A percentile compares a stretch with the other conserved stretches of the same genome.
These are phyloP conservation scores for Flaveria trinervia DNA, from an alignment of 129 eudicot genomes.

Conservation along the genomic window DNA sequence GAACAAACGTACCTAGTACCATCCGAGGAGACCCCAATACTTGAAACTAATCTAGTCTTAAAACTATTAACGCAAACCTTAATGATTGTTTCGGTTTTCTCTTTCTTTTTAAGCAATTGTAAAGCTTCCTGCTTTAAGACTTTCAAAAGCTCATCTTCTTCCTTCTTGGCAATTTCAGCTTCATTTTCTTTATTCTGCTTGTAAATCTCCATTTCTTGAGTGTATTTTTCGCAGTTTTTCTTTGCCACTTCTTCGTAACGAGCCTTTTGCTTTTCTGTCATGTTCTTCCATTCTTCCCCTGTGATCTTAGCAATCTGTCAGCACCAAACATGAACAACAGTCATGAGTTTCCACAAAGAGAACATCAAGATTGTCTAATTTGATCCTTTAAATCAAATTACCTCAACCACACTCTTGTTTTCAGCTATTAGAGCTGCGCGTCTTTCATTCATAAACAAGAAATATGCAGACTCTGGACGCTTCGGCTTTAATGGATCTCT, in stretches of 20 bases:
- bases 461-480: slow-evolving; percentile 85
- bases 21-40: no score
- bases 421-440: slow-evolving; percentile 64
- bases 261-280: slow-evolving; percentile 63
- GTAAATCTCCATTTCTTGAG: slow-evolving; percentile 75
- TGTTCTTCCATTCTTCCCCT: slow-evolving; percentile 94
- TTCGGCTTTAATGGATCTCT: slow-evolving; percentile 92
- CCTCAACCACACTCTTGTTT: slow-evolving; percentile 67
- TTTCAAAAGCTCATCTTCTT: slow-evolving; percentile 75
- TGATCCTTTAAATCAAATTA: slow-evolving; percentile 15
- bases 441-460: slow-evolving; percentile 71
- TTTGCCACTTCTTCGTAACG: slow-evolving; percentile 70
- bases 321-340: slow-evolving; percentile 11
- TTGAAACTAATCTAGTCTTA: background rate
- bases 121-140: slow-evolving; percentile 87
- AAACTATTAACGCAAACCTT: slow-evolving; percentile 49
- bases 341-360: slow-evolving; percentile 4
- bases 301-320: slow-evolving; percentile 68
- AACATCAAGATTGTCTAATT: background rate
- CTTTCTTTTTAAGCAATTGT: slow-evolving; percentile 94
- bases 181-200: slow-evolving; percentile 84
- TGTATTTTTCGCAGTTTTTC: slow-evolving; percentile 63
- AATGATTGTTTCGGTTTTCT: slow-evolving; percentile 76
- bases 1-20: no score
- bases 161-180: slow-evolving; percentile 61